Evolutionary conservation across 495 filamentous ascomycete genomes (phyloP), one percentile per base, ranked within the genome.

Genomic region (Eremomyces bilateralis): DNA sequence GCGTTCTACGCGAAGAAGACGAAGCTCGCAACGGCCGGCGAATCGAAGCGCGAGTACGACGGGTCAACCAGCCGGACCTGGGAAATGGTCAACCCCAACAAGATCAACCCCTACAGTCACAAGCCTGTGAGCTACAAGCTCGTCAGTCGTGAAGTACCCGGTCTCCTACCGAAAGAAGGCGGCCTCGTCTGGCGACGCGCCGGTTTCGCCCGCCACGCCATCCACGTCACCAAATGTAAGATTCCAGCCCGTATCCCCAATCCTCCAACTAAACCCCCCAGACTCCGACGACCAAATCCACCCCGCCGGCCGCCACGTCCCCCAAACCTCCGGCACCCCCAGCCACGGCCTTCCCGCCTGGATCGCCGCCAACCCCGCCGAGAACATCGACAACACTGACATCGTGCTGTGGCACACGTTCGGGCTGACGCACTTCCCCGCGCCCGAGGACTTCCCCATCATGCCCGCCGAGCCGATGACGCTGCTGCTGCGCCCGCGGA

Each of bases 391-490:
- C 18, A 77, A 93, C 55, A 77, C 72, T 4, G 79, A 95, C 53
- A 54, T 92, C 16, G 85, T 95, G 2, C 65, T 95, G 15, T 95
- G 85, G 85, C 85, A 95, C 54, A 95, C 85, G 0, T 95, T 93
- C 47, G 85, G 85, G 20, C 59, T 93, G 3, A 84, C 75, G 4
- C 85, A 95, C 52, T 91, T 93, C 63, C 84, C 85, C 0, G 56
- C 80, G 1, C 83, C 83, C 0, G 85, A 95, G 48, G 85, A 95
- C 51, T 95, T 78, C 57, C 85, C 85, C 20, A 63, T 95, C 45
- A 95, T 95, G 85, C 85, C 83, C 1, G 79, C 75, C 0, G 81
- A 91, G 60, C 77, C 79, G 0, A 83, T 93, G 69, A 81, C 72
- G 4, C 49, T 93, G 44, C 59, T 92, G 17, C 59, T 95, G 29